Evolutionary conservation across 164 flowering plant genomes (phyloP), one percentile per base, ranked within the genome.

Genomic region (Macadamia tetraphylla): DNA sequence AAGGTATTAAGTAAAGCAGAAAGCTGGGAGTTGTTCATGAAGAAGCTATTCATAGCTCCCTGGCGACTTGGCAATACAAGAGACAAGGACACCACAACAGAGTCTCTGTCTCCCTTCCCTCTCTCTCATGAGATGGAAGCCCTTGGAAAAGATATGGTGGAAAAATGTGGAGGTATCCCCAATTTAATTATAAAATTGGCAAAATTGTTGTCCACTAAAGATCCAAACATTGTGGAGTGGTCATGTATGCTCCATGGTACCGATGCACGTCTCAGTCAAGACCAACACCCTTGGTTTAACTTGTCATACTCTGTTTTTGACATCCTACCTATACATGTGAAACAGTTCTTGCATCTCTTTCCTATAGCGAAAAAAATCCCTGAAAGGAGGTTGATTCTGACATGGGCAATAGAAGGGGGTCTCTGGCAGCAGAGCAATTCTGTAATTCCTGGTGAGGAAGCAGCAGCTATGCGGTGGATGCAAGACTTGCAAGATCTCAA

Each of bases 381-480:
- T 2, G 58, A 68, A 5, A 63, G 70, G 32, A 77, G 75, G 52
- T 29, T 80, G 11, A 15, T 74, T 3, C 48, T 69, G 6, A 18
- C 77, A 32, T 82, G 81, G 85, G 23, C 23, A 23, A 65, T 72
- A 48, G 82, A 78, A 3, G 80, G 77, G 59, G 78, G 81, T 0
- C 60, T 82, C 23, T 29, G 75, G 8, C 65, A 70, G 3, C 40
- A 61, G 7, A 64, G 58, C 6, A 71, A 42, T 65, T 60, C 30
- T 29, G 66, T 64, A 60, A 18, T 23, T 3, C 46, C 68, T 35
- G 40, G 5, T 35, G 40, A 35, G 40, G 40, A 35, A 35, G 40
- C 3, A 2, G 40, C 40, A 35, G 40, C 40, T 35, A 35, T 35
- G 40, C 0, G 70, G 78, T 78, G 46, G 78, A 68, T 2, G 77